Evolutionary conservation across 345 rosid species (phyloP).

Genomic region (Chamaenerion angustifolium): DNA sequence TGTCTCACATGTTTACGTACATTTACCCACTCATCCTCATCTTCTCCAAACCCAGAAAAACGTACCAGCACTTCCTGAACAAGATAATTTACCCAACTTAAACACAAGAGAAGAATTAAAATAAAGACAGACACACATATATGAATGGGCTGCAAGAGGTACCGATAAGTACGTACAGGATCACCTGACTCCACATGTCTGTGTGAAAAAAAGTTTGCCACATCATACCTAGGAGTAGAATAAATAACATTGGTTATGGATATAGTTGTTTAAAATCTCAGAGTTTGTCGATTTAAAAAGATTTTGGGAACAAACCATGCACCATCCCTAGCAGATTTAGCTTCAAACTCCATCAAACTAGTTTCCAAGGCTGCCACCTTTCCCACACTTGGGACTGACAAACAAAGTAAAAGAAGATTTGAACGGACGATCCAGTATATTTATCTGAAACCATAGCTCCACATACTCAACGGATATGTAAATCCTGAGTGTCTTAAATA

Average conservation of each 20-base stretch:
- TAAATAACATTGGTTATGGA: not conserved
- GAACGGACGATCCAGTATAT: too few species aligned
- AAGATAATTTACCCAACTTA: conserved; percentile 2
- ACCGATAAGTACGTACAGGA: conserved; percentile 30
- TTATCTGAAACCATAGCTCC: too few species aligned
- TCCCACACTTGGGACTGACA: conserved; percentile 36
- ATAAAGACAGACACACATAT: not conserved
- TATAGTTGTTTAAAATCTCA: not conserved
- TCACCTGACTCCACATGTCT: conserved; percentile 61
- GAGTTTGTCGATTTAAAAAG: conserved; percentile 2
- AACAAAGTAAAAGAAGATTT: conserved; percentile 5
- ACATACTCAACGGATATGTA: too few species aligned
- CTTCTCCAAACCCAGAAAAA: conserved; percentile 90
- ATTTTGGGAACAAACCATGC: conserved; percentile 56
- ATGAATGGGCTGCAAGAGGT: not conserved
- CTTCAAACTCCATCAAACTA: conserved; percentile 77
- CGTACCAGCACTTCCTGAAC: conserved; percentile 90
- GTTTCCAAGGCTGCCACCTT: conserved; percentile 48
- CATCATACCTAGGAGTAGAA: conserved; percentile 61
- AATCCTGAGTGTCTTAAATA: too few species aligned
- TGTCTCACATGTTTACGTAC: conserved; percentile 69
- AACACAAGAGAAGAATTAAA: not conserved
- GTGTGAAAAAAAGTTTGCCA: conserved; percentile 56
- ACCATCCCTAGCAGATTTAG: conserved; percentile 92
- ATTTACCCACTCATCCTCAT: conserved; percentile 96